A percentile compares a stretch with the other conserved stretches of the same genome.
phyloP scores from a whole-genome alignment of 257 asterid species.

The Solanum virginianum region DNA sequence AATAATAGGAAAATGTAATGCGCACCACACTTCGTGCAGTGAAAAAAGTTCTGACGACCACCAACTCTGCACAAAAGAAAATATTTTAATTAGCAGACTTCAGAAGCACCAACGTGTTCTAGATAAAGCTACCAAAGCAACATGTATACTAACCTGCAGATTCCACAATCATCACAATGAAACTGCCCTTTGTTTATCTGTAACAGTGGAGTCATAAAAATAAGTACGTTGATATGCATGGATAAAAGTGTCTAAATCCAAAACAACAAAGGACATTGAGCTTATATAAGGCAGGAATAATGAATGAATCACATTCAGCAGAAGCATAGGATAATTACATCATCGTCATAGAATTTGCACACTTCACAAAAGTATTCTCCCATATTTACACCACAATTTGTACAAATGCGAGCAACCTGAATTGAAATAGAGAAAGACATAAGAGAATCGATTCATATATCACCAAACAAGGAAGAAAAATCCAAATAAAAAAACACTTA shows the following conservation, averaged over 20 bases:
- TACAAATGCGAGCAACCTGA: constrained; percentile 73
- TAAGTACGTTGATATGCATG: neutral
- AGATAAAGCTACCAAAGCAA: neutral
- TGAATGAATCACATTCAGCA: neutral
- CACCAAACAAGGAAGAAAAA: neutral
- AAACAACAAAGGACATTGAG: neutral
- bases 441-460: neutral
- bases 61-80: constrained; percentile 39
- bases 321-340: constrained; percentile 31
- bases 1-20: neutral
- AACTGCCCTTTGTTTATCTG: constrained; percentile 82
- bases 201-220: neutral
- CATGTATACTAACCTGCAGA: constrained; percentile 58
- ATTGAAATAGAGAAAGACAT: neutral
- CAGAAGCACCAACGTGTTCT: neutral
- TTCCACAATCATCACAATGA: constrained; percentile 94
- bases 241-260: neutral
- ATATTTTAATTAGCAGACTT: neutral
- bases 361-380: constrained; percentile 83
- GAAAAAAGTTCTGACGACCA: constrained; percentile 80
- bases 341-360: constrained; percentile 91
- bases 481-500: constrained; percentile 17
- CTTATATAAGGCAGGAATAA: neutral
- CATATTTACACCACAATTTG: constrained; percentile 93
- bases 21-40: constrained; percentile 91